Evolutionary conservation across 176 grass and related monocot genomes (phyloP).

Genomic region (Puccinellia tenuiflora): DNA sequence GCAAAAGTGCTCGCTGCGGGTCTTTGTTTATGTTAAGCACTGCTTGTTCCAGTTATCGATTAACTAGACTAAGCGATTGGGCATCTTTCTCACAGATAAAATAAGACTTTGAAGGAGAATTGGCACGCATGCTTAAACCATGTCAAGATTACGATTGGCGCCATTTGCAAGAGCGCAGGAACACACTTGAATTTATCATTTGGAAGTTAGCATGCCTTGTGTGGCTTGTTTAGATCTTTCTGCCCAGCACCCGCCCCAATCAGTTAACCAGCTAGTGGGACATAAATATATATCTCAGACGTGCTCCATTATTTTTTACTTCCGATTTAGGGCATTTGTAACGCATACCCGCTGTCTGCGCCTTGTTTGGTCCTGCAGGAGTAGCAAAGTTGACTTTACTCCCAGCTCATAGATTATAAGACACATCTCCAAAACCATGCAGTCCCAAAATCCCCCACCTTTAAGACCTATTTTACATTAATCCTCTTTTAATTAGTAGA

Average conservation of each 20-base stretch:
- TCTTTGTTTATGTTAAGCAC: constrained; percentile 10
- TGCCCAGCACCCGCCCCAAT: not conserved
- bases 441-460: no score
- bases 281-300: not conserved
- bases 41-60: not conserved
- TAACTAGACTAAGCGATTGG: not conserved
- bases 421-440: no score
- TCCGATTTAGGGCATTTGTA: not conserved
- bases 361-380: not conserved
- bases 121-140: not conserved
- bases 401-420: not conserved
- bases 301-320: not conserved
- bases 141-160: not conserved
- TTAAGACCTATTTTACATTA: no score
- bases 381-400: constrained; percentile 1
- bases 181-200: not conserved
- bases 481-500: no score
- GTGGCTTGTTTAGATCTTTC: not conserved
- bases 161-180: not conserved
- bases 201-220: not conserved
- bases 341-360: not conserved
- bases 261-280: not conserved
- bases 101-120: not conserved
- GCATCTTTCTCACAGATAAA: not conserved
- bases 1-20: not conserved